These are phyloP conservation scores for Sechiopsis laciniata DNA, from an alignment of 306 rosid species.

Conservation along the genomic window DNA sequence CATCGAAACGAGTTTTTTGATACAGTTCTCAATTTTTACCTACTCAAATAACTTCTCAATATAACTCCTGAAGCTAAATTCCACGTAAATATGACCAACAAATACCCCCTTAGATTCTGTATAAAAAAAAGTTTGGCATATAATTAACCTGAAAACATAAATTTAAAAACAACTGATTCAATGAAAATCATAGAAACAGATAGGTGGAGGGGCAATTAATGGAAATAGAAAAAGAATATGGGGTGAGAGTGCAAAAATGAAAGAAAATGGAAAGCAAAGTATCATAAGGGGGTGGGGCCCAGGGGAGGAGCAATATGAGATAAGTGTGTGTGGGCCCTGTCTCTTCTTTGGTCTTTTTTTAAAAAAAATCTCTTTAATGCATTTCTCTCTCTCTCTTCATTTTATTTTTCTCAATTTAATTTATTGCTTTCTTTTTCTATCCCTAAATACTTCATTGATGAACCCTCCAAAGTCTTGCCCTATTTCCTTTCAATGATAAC, in stretches of 20 bases:
- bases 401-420: neutral
- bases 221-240: neutral
- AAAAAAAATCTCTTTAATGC: neutral
- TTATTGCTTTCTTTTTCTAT: neutral
- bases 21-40: too few relatives aligned
- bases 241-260: neutral
- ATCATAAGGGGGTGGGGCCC: neutral
- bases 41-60: too few relatives aligned
- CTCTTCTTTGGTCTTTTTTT: neutral
- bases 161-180: too few relatives aligned
- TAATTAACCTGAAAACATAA: too few relatives aligned
- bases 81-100: too few relatives aligned
- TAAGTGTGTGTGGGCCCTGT: slow-evolving; percentile 8
- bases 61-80: too few relatives aligned
- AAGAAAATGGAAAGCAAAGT: neutral
- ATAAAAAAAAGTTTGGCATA: too few relatives aligned
- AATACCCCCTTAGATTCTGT: too few relatives aligned
- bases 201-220: neutral
- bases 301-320: neutral
- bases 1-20: too few relatives aligned
- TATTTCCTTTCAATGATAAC: neutral
- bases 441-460: neutral
- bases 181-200: too few relatives aligned
- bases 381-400: neutral
- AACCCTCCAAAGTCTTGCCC: neutral